Conservation (phyloP, 2,329 filamentous ascomycete species). For the Neofusicoccum umdonicola region DNA sequence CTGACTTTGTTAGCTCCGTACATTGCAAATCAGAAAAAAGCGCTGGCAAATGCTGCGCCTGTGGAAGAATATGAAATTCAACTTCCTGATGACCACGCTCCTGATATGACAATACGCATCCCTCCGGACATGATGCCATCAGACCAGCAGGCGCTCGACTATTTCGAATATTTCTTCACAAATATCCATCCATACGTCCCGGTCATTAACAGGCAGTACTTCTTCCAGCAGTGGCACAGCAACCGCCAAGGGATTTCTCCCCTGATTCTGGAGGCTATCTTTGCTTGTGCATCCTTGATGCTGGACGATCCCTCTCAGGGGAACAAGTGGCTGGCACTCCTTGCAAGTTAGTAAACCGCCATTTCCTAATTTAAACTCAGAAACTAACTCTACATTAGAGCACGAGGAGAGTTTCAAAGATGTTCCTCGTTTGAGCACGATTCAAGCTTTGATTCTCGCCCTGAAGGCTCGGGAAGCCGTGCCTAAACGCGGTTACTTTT, state of each 20-base stretch:
- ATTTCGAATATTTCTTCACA: conserved; percentile 86
- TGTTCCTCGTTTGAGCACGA: conserved; percentile 81
- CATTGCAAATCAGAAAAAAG: conserved; percentile 63
- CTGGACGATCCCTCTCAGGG: conserved; percentile 81
- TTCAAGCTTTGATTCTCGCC: conserved; percentile 83
- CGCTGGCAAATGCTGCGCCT: conserved; percentile 59
- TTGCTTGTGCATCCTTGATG: conserved; percentile 81
- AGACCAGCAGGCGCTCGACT: conserved; percentile 75
- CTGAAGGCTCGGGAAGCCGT: conserved; percentile 90
- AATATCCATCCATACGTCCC: conserved; percentile 93
- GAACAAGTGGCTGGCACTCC: conserved; percentile 89
- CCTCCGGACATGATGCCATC: conserved; percentile 91
- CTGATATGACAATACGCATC: conserved; percentile 79
- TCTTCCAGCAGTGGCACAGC: conserved; percentile 87
- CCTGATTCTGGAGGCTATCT: conserved; percentile 82
- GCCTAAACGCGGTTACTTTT: conserved; percentile 92
- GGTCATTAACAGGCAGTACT: conserved; percentile 75
- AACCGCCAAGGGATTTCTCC: conserved; percentile 84
- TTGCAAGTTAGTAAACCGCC: conserved; percentile 62
- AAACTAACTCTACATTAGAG: conserved; percentile 50
- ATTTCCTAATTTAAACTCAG: not conserved
- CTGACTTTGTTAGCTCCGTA: conserved; percentile 66
- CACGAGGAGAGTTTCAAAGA: conserved; percentile 95
- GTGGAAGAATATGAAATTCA: conserved; percentile 70
- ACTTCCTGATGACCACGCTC: conserved; percentile 66